These are phyloP conservation scores for Phialocephala sp. DNA, from an alignment of 2,329 filamentous ascomycete species.

Conservation along the genomic window DNA sequence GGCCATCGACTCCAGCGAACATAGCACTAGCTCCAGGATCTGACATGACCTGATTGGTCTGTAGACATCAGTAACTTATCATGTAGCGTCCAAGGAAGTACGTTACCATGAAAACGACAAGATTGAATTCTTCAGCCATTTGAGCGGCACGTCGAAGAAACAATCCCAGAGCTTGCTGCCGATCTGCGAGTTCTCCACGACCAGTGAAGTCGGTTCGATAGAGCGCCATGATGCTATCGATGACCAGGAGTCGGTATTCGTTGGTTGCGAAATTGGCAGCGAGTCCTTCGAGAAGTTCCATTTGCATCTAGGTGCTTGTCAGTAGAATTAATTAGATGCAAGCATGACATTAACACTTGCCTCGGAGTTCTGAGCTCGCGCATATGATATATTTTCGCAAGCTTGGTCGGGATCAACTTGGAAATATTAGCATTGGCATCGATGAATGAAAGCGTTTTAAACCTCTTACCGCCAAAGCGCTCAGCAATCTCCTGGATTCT, in stretches of 20 bases:
- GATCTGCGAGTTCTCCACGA: slow-evolving; percentile 69
- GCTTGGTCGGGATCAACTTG: slow-evolving; percentile 60
- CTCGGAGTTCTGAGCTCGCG: slow-evolving; percentile 69
- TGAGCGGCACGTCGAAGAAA: slow-evolving; percentile 68
- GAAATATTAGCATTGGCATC: slow-evolving; percentile 22
- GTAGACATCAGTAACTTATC: not conserved
- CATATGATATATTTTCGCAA: slow-evolving; percentile 71
- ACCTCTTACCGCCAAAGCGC: slow-evolving; percentile 57
- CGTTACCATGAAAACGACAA: slow-evolving; percentile 64
- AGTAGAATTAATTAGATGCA: slow-evolving; percentile 8
- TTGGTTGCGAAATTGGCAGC: slow-evolving; percentile 65
- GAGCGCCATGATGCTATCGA: slow-evolving; percentile 74
- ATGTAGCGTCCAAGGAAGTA: not conserved
- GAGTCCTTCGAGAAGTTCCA: slow-evolving; percentile 66
- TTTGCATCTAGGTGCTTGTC: slow-evolving; percentile 47
- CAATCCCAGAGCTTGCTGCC: slow-evolving; percentile 70
- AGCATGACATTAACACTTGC: slow-evolving; percentile 29
- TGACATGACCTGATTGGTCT: slow-evolving; percentile 75
- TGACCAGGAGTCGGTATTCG: slow-evolving; percentile 68
- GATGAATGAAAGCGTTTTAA: not conserved
- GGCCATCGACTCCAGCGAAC: slow-evolving; percentile 70
- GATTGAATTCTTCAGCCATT: slow-evolving; percentile 74
- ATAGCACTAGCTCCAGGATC: slow-evolving; percentile 72
- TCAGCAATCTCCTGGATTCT: slow-evolving; percentile 71
- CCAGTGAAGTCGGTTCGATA: slow-evolving; percentile 72